A percentile compares a stretch with the other conserved stretches of the same genome.
Conservation (phyloP, 2,329 filamentous ascomycete species). For the Trichophyton schoenleinii region DNA sequence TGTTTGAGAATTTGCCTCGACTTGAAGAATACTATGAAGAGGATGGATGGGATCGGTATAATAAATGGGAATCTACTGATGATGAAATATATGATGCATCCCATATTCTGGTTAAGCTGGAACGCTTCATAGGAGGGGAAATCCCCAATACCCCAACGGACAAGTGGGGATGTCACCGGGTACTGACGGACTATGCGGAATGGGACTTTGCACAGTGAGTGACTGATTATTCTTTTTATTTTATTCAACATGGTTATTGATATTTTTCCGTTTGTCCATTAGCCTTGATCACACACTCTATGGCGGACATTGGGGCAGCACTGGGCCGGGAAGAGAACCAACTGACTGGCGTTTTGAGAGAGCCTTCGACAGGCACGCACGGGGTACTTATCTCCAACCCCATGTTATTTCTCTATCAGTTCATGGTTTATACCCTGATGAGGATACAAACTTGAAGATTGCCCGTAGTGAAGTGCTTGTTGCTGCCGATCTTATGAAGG, state of each 20-base stretch:
- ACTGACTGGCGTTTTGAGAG: neutral
- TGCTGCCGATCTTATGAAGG: neutral
- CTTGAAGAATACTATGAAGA: neutral
- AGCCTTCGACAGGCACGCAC: neutral
- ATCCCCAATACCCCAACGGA: neutral
- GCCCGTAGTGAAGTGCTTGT: neutral
- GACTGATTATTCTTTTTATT: neutral
- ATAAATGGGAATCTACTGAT: too few relatives aligned
- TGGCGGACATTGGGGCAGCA: neutral
- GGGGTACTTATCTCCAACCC: neutral
- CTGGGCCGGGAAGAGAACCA: neutral
- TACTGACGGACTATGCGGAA: neutral
- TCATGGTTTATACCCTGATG: neutral
- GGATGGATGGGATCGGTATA: neutral
- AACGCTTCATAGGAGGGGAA: neutral
- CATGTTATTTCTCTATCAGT: neutral
- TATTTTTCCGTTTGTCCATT: neutral
- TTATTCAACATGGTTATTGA: neutral
- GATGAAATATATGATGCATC: neutral
- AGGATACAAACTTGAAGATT: neutral
- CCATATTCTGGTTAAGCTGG: neutral
- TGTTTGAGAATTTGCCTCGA: neutral
- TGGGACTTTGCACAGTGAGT: neutral
- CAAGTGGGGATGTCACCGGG: too few relatives aligned
- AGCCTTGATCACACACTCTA: neutral